A percentile compares a stretch with the other conserved stretches of the same genome.
Conservation (phyloP, 2,329 filamentous ascomycete genomes). For the Leptographium galeiforme region DNA sequence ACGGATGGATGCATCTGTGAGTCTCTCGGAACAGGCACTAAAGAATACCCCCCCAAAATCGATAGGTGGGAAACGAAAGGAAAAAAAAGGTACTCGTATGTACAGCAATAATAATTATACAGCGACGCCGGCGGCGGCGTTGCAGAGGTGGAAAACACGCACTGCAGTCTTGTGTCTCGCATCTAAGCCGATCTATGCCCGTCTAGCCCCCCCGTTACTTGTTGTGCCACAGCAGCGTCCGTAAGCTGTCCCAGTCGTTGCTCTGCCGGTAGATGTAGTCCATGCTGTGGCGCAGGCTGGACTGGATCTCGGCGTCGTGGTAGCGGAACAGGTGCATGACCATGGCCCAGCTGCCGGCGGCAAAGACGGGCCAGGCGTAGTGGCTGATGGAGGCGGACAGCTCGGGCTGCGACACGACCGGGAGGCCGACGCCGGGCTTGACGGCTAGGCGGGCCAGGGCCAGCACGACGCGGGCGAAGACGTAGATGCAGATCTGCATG, state of each 20-base stretch:
- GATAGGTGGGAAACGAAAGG: no score
- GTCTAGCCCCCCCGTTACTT: constrained; percentile 26
- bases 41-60: background rate
- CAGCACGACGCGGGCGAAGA: constrained; percentile 82
- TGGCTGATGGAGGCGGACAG: constrained; percentile 39
- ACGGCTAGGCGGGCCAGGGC: constrained; percentile 74
- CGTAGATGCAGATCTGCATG: constrained; percentile 97
- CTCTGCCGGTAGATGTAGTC: constrained; percentile 89
- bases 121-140: no score
- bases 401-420: constrained; percentile 34
- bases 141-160: background rate
- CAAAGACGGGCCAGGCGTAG: constrained; percentile 88
- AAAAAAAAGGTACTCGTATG: no score
- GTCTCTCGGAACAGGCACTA: background rate
- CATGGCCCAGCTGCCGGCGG: constrained; percentile 75
- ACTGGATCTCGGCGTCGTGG: constrained; percentile 83
- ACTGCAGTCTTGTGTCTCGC: no score
- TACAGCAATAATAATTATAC: no score
- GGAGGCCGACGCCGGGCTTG: constrained; percentile 43
- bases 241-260: constrained; percentile 75
- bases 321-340: constrained; percentile 94
- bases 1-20: constrained; percentile 44
- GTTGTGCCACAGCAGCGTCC: constrained; percentile 80
- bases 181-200: no score
- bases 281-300: constrained; percentile 89